phyloP scores from a whole-genome alignment of 2,329 filamentous ascomycete genomes.

The Ophiocordyceps camponoti-floridani region DNA sequence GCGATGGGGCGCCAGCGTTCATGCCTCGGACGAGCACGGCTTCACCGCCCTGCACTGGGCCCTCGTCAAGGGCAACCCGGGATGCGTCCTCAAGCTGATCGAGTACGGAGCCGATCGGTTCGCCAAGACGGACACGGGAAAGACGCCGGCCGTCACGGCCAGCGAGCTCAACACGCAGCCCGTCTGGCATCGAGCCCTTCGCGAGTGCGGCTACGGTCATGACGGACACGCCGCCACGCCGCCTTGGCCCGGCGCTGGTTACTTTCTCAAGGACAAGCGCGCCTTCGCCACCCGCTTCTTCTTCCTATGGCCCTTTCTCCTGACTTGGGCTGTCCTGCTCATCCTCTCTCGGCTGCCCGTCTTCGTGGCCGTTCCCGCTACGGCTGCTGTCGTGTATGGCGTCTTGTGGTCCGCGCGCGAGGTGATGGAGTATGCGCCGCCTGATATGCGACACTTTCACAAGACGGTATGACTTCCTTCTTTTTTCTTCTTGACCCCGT shows the following conservation, averaged over 20 bases:
- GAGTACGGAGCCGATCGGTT: conserved; percentile 94
- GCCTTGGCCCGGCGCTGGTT: conserved; percentile 55
- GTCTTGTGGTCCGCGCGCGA: conserved; percentile 66
- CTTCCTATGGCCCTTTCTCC: conserved; percentile 72
- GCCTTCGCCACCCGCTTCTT: conserved; percentile 70
- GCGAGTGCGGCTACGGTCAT: conserved; percentile 68
- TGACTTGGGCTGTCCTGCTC: conserved; percentile 53
- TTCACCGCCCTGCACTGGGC: conserved; percentile 96
- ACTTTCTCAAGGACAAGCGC: conserved; percentile 58
- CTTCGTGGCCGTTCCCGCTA: conserved; percentile 57
- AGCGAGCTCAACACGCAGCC: conserved; percentile 73
- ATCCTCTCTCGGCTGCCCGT: conserved; percentile 58
- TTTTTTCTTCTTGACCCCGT: neutral
- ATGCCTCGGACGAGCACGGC: conserved; percentile 76
- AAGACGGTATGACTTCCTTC: conserved; percentile 47
- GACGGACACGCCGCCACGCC: conserved; percentile 54
- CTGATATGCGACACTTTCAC: conserved; percentile 78
- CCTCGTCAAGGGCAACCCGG: conserved; percentile 76
- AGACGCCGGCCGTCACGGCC: conserved; percentile 74
- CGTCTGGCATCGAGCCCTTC: conserved; percentile 68
- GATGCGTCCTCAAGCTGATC: conserved; percentile 81
- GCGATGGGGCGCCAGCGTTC: conserved; percentile 88
- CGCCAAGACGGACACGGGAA: conserved; percentile 73
- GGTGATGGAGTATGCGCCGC: conserved; percentile 63
- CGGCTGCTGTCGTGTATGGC: conserved; percentile 45